Conservation (phyloP, 2,329 filamentous ascomycete species). For the Aotearoamyces nothofagi region DNA sequence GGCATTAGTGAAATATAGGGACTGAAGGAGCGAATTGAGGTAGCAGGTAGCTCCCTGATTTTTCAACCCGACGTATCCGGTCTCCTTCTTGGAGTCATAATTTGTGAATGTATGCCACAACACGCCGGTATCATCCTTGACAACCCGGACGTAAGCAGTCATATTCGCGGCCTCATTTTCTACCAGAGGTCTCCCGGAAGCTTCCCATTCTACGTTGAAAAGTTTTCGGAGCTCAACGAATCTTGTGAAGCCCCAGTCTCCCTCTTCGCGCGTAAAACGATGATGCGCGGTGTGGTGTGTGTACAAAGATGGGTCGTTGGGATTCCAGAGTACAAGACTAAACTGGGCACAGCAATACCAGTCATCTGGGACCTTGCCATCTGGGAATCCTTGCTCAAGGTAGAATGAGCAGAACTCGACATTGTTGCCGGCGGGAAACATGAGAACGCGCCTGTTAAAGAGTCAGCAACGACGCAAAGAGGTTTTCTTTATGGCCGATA, state of each 20-base stretch:
- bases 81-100: constrained; percentile 99
- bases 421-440: constrained; percentile 92
- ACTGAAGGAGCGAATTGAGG: constrained; percentile 71
- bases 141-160: constrained; percentile 67
- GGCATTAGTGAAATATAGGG: constrained; percentile 75
- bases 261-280: constrained; percentile 89
- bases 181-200: constrained; percentile 51
- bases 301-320: constrained; percentile 77
- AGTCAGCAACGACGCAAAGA: constrained; percentile 9
- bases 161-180: constrained; percentile 67
- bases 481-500: constrained; percentile 6
- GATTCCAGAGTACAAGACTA: constrained; percentile 85
- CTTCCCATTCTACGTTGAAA: constrained; percentile 66
- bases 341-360: constrained; percentile 98
- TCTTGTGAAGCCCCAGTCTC: constrained; percentile 97
- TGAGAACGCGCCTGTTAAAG: constrained; percentile 67
- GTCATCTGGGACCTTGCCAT: constrained; percentile 63
- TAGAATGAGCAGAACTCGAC: constrained; percentile 91
- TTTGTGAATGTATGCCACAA: constrained; percentile 85
- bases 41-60: constrained; percentile 94
- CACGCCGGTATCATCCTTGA: constrained; percentile 79
- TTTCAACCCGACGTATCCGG: constrained; percentile 88
- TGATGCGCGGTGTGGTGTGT: constrained; percentile 76
- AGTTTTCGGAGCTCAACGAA: constrained; percentile 81
- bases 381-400: constrained; percentile 82